A percentile compares a stretch with the other conserved stretches of the same genome.
phyloP scores from a whole-genome alignment of 352 stramenopile genomes.

The Phytophthora pseudosyringae region DNA sequence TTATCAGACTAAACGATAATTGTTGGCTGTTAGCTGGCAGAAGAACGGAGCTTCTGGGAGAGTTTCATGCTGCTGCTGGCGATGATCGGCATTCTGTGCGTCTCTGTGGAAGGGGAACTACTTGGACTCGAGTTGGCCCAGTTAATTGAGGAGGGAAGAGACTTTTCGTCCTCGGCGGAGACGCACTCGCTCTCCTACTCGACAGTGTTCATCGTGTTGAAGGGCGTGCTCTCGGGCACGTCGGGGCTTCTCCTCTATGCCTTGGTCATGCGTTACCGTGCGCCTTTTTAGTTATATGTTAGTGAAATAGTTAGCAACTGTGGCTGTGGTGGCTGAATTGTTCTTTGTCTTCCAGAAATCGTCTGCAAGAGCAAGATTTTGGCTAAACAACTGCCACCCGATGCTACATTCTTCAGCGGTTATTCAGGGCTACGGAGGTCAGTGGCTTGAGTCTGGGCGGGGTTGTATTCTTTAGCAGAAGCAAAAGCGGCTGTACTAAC shows the following conservation, averaged over 20 bases:
- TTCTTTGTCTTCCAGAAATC: constrained; percentile 22
- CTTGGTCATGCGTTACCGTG: constrained; percentile 58
- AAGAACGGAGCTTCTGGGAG: constrained; percentile 37
- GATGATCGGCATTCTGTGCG: constrained; percentile 42
- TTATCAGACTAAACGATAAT: constrained; percentile 4
- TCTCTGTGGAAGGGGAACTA: constrained; percentile 59
- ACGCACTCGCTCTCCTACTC: constrained; percentile 26
- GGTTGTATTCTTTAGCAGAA: neutral
- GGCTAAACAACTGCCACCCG: constrained; percentile 42
- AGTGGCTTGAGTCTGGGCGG: neutral
- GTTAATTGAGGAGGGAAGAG: constrained; percentile 14
- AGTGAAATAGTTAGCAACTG: neutral
- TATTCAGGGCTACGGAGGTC: constrained; percentile 50
- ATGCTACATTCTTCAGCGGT: constrained; percentile 40
- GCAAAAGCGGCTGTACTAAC: no score
- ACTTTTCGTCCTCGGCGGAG: constrained; percentile 13
- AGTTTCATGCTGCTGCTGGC: constrained; percentile 54
- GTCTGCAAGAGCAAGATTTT: constrained; percentile 52
- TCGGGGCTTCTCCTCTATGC: constrained; percentile 44
- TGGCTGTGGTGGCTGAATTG: neutral
- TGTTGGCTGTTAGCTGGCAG: constrained; percentile 30
- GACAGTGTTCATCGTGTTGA: constrained; percentile 41
- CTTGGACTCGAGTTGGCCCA: constrained; percentile 46
- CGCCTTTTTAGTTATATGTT: constrained; percentile 4
- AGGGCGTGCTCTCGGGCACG: constrained; percentile 43